phyloP scores from a whole-genome alignment of 139 green algal genomes.

The Parachlorella kessleri region DNA sequence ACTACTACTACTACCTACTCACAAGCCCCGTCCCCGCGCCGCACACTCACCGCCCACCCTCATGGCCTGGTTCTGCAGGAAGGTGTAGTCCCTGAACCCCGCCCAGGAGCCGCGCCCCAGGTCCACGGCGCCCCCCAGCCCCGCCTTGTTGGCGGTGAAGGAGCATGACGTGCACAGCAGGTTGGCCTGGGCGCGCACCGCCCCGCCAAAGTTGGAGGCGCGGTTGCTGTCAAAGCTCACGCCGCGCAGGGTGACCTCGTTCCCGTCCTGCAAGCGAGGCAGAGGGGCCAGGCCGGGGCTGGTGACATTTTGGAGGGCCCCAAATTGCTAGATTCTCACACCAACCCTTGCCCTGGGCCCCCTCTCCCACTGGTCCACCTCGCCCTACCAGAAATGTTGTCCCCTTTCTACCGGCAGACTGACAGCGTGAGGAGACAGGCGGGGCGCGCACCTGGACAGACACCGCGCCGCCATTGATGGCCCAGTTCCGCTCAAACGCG shows the following conservation, averaged over 20 bases:
- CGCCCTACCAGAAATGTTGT: no score
- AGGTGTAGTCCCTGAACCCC: slow-evolving; percentile 14
- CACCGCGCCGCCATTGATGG: slow-evolving; percentile 6
- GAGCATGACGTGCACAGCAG: slow-evolving; percentile 22
- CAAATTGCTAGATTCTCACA: no score
- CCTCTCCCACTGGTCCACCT: no score
- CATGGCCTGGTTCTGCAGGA: neutral
- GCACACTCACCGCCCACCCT: slow-evolving; percentile 2
- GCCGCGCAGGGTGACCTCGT: neutral
- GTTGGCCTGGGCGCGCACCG: slow-evolving; percentile 18
- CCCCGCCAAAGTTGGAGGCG: slow-evolving; percentile 6
- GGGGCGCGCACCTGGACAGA: slow-evolving; percentile 6
- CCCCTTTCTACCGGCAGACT: no score
- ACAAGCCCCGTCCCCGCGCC: no score
- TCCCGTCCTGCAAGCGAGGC: slow-evolving; percentile 16
- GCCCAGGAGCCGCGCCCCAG: slow-evolving; percentile 7
- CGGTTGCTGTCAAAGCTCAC: slow-evolving; percentile 19
- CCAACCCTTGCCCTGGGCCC: no score
- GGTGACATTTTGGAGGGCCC: no score
- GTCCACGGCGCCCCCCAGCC: slow-evolving; percentile 11
- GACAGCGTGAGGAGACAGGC: no score
- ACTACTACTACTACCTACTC: no score
- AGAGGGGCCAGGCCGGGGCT: no score
- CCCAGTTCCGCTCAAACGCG: slow-evolving; percentile 32
- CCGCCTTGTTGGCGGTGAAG: slow-evolving; percentile 21